These are phyloP conservation scores for Colletotrichum sp. DNA, from an alignment of 2,329 filamentous ascomycete species.

Conservation along the genomic window DNA sequence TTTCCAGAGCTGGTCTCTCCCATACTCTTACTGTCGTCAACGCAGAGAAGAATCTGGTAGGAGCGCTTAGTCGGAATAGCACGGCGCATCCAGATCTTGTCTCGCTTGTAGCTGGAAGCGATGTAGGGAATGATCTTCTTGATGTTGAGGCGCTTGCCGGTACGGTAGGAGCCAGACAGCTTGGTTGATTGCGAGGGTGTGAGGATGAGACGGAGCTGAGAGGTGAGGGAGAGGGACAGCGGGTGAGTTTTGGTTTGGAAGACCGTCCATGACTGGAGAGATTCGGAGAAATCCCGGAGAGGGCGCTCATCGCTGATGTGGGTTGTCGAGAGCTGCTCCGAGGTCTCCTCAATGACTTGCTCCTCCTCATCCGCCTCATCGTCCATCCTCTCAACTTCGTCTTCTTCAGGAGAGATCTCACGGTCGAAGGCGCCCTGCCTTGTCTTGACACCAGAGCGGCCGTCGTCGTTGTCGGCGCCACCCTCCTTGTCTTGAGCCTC, in stretches of 20 bases:
- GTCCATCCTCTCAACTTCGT: slow-evolving; percentile 32
- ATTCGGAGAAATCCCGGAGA: slow-evolving; percentile 54
- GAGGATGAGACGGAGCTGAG: slow-evolving; percentile 94
- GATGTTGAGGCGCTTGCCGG: slow-evolving; percentile 97
- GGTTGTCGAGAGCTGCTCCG: slow-evolving; percentile 72
- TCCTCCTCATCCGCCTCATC: slow-evolving; percentile 53
- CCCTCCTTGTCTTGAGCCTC: slow-evolving; percentile 28
- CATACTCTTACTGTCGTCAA: slow-evolving; percentile 97
- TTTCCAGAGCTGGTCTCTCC: slow-evolving; percentile 76
- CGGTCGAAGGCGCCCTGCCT: slow-evolving; percentile 63
- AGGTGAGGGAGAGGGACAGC: slow-evolving; percentile 87
- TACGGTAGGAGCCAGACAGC: slow-evolving; percentile 94
- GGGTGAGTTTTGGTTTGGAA: slow-evolving; percentile 86
- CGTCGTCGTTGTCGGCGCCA: slow-evolving; percentile 51
- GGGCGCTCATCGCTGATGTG: slow-evolving; percentile 61
- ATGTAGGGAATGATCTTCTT: slow-evolving; percentile 99
- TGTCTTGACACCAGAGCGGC: slow-evolving; percentile 64
- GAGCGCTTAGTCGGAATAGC: slow-evolving; percentile 89
- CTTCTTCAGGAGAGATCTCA: slow-evolving; percentile 46
- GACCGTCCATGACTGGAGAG: slow-evolving; percentile 80
- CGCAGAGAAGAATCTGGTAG: slow-evolving; percentile 96
- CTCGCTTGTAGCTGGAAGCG: slow-evolving; percentile 95
- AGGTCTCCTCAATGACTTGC: slow-evolving; percentile 55
- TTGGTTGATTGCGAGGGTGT: slow-evolving; percentile 95
- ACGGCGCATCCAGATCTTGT: slow-evolving; percentile 99